Conservation (phyloP, 768 basidiomycete genomes). For the Dioszegia hungarica region DNA sequence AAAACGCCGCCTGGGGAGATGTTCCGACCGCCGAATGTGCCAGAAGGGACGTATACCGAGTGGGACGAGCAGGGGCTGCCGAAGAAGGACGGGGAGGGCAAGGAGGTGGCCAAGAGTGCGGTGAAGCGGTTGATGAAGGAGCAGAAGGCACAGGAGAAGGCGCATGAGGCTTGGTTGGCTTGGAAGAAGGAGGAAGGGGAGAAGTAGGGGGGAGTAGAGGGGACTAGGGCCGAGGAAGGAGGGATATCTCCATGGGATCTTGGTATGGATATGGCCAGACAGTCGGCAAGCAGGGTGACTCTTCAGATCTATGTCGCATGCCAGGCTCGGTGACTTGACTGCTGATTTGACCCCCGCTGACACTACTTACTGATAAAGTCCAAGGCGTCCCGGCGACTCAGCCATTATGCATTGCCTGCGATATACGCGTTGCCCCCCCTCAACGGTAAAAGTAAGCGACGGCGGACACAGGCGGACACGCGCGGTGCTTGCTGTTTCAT, state of each 20-base stretch:
- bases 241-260: not conserved
- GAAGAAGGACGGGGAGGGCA: slow-evolving; percentile 73
- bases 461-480: no score
- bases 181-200: slow-evolving; percentile 25
- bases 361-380: no score
- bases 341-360: no score
- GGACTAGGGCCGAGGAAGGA: not conserved
- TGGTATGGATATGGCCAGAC: no score
- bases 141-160: slow-evolving; percentile 66
- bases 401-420: no score
- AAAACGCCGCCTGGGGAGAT: slow-evolving; percentile 66
- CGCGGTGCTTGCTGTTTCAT: no score
- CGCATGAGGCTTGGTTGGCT: slow-evolving; percentile 66
- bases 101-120: slow-evolving; percentile 75
- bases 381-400: no score
- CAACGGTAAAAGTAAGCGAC: no score
- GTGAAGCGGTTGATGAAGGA: slow-evolving; percentile 74
- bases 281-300: no score
- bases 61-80: slow-evolving; percentile 87
- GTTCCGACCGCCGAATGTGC: slow-evolving; percentile 76
- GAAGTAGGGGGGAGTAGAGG: not conserved
- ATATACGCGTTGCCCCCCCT: no score
- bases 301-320: no score
- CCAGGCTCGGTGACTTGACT: no score
- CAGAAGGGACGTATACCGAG: slow-evolving; percentile 66